Evolutionary conservation across 805 yeast genomes (phyloP), one percentile per base, ranked within the genome.

Genomic region (Tetrapisispora namnaoensis): DNA sequence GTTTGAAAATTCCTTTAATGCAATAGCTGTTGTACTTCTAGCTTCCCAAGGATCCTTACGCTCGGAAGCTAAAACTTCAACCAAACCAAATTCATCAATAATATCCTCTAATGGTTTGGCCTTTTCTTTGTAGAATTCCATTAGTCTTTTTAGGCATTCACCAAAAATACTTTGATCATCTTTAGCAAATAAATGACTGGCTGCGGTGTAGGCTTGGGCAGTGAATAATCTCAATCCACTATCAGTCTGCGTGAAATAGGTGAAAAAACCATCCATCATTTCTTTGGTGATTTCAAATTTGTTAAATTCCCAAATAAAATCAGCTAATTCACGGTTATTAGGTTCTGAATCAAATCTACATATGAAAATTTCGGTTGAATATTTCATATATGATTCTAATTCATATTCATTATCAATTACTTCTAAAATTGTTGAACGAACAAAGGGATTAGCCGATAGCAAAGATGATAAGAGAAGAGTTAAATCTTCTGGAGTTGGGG

Each of bases 231-330:
- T 77, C 45, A 88, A 66, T 47, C 89, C 88, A 40, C 80, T 72
- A 55, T 85, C 86, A 20, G 61, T 60, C 47, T 74, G 73, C 22
- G 73, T 79, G 32, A 80, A 65, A 45, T 88, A 72, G 27, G 71
- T 62, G 0, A 85, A 73, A 1, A 82, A 70, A 4, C 68, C 66
- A 0, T 58, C 56, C 3, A 73, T 69, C 39, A 84, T 60, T n/a
- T 59, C 54, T 18, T 56, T 56, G 21, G 47, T 54, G 13, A 66
- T 53, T 16, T 46, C 47, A 51, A 83, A 80, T 1, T 70, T 70
- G 61, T 80, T 86, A 55, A 89, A 96, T 34, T 78, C 76, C 97
- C 97, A 93, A 51, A 93, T 86, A 1, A 91, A 82, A 18, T 68
- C 66, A 0, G 97, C 96, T 17, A 83, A 58, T 24, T 78, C 82